Evolutionary conservation across 2,329 filamentous ascomycete species (phyloP).

Genomic region (Trichoderma sp.): DNA sequence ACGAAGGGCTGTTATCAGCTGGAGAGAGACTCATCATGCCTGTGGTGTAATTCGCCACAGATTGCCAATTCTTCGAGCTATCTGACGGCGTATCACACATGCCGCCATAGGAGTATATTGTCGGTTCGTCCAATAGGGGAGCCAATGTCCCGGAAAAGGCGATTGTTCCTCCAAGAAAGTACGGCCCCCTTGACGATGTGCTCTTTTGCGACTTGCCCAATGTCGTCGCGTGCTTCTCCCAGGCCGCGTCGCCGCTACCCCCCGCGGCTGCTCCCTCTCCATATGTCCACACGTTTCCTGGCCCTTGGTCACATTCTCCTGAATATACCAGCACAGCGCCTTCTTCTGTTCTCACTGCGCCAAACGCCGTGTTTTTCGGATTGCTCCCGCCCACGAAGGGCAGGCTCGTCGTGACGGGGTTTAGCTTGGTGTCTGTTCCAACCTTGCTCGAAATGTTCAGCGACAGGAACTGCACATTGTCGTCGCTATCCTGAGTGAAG

Average conservation of each 20-base stretch:
- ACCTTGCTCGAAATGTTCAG: conserved; percentile 64
- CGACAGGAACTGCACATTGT: conserved; percentile 54
- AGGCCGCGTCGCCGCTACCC: conserved; percentile 25
- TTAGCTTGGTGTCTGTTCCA: conserved; percentile 44
- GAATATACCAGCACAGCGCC: conserved; percentile 72
- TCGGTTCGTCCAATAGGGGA: conserved; percentile 51
- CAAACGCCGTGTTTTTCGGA: conserved; percentile 56
- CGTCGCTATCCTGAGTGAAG: conserved; percentile 54
- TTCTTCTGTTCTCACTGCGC: conserved; percentile 63
- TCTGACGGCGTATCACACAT: conserved; percentile 69
- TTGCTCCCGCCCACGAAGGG: conserved; percentile 57
- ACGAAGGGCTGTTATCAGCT: conserved; percentile 24
- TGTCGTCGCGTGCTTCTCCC: conserved; percentile 32
- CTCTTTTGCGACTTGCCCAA: conserved; percentile 24
- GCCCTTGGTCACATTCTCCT: conserved; percentile 64
- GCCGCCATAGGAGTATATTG: conserved; percentile 78
- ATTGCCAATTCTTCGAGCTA: conserved; percentile 57
- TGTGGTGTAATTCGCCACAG: conserved; percentile 73
- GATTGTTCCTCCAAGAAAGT: conserved; percentile 56
- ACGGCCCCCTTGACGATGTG: conserved; percentile 37
- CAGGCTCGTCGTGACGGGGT: conserved; percentile 53
- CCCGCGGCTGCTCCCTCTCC: conserved; percentile 40
- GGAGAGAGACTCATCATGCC: conserved; percentile 69
- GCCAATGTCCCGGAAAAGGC: conserved; percentile 64
- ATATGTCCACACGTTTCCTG: conserved; percentile 67